Evolutionary conservation across 768 basidiomycete species (phyloP).

Genomic region (Tephrocybe sp.): DNA sequence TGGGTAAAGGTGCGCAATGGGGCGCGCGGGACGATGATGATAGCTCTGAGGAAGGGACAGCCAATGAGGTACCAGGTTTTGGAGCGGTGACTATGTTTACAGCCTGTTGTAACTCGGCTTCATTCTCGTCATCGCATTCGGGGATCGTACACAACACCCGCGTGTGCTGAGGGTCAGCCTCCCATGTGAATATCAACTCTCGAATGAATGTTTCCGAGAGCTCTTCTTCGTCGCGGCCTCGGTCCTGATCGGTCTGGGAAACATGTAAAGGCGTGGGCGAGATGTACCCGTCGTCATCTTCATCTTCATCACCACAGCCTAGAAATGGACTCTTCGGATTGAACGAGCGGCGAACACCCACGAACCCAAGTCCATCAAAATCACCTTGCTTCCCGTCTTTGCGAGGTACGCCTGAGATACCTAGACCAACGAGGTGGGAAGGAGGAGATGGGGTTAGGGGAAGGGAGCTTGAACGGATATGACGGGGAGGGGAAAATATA

Average conservation of each 20-base stretch:
- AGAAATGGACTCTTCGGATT: background rate
- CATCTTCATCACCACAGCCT: background rate
- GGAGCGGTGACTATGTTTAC: background rate
- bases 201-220: slow-evolving; percentile 12
- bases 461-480: background rate
- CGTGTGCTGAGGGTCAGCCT: slow-evolving; percentile 8
- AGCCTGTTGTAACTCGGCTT: slow-evolving; percentile 1
- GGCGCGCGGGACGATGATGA: background rate
- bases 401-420: slow-evolving; percentile 13
- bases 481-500: slow-evolving; percentile 11
- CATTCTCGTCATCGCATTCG: slow-evolving; percentile 13
- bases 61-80: background rate
- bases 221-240: background rate
- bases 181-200: slow-evolving; percentile 15
- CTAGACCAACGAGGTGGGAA: slow-evolving; percentile 12
- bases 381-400: slow-evolving; percentile 9
- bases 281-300: slow-evolving; percentile 7
- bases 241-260: background rate
- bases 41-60: background rate
- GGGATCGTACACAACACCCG: slow-evolving; percentile 8
- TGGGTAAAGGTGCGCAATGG: background rate
- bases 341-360: slow-evolving; percentile 13
- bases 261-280: slow-evolving; percentile 10
- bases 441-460: background rate
- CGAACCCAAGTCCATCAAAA: slow-evolving; percentile 15